These are phyloP conservation scores for Trichoderma citrinoviride DNA, from an alignment of 2,329 filamentous ascomycete genomes.

Conservation along the genomic window DNA sequence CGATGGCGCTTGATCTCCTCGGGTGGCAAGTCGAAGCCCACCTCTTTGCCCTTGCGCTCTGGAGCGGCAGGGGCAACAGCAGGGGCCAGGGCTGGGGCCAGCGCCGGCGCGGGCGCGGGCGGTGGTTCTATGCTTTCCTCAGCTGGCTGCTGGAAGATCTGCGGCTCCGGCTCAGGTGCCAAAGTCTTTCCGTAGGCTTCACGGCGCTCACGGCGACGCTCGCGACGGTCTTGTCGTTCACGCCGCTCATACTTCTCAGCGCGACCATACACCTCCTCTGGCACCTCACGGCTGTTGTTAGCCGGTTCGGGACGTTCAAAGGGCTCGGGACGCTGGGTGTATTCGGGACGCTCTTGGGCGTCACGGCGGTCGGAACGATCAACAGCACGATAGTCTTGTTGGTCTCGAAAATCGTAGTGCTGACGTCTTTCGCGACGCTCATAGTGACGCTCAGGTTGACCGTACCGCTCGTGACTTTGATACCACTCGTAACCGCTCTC, in stretches of 20 bases:
- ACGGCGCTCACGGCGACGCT: constrained; percentile 17
- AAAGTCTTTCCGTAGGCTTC: constrained; percentile 15
- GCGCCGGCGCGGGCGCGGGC: background rate
- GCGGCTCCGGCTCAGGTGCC: background rate
- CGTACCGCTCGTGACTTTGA: constrained; percentile 3
- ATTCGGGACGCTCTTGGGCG: constrained; percentile 21
- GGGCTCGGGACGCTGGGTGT: constrained; percentile 18
- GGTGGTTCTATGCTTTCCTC: constrained; percentile 5
- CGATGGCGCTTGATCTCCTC: constrained; percentile 29
- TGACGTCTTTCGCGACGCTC: constrained; percentile 8
- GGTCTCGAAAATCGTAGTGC: background rate
- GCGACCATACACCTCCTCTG: background rate
- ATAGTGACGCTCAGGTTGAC: background rate
- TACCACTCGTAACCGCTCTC: constrained; percentile 2
- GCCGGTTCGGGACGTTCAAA: constrained; percentile 8
- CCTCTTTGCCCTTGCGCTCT: constrained; percentile 37
- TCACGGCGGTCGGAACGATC: constrained; percentile 23
- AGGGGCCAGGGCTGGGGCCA: background rate
- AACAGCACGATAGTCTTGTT: background rate
- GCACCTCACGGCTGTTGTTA: background rate
- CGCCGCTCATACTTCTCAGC: constrained; percentile 12
- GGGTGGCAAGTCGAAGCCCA: constrained; percentile 28
- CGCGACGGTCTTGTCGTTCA: constrained; percentile 18
- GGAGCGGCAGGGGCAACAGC: constrained; percentile 1
- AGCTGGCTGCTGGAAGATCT: background rate